Evolutionary conservation across 2,329 filamentous ascomycete species (phyloP).

Genomic region (Pyrenophora graminea): DNA sequence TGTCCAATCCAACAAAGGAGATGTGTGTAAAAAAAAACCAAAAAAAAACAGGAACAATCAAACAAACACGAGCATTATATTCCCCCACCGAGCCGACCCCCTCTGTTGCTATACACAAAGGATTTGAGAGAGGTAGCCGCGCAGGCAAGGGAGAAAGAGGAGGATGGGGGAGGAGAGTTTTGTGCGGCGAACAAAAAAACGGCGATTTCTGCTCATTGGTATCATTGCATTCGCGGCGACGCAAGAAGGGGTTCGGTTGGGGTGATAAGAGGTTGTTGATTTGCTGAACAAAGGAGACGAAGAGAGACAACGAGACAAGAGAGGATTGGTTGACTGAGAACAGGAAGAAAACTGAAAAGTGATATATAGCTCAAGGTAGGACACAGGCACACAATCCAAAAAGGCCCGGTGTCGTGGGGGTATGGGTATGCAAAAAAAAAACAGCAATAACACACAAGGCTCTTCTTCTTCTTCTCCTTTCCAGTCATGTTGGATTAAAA

Average conservation of each 20-base stretch:
- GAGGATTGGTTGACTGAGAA: neutral
- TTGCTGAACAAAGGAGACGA: neutral
- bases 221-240: constrained; percentile 25
- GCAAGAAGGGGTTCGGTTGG: neutral
- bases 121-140: neutral
- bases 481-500: neutral
- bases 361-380: neutral
- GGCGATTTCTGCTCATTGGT: constrained; percentile 21
- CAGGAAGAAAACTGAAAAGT: neutral
- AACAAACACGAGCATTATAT: no score
- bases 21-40: neutral
- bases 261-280: no score
- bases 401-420: no score
- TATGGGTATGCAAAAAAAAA: constrained; percentile 8
- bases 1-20: neutral
- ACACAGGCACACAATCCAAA: no score
- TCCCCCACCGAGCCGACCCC: no score
- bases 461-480: neutral
- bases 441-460: neutral
- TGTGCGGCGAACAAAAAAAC: neutral
- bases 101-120: neutral
- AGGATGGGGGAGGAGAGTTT: neutral
- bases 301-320: neutral
- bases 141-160: neutral
- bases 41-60: neutral